A percentile compares a stretch with the other conserved stretches of the same genome.
Conservation (phyloP, 2,329 filamentous ascomycete genomes). For the Curvularia eragrostidis region DNA sequence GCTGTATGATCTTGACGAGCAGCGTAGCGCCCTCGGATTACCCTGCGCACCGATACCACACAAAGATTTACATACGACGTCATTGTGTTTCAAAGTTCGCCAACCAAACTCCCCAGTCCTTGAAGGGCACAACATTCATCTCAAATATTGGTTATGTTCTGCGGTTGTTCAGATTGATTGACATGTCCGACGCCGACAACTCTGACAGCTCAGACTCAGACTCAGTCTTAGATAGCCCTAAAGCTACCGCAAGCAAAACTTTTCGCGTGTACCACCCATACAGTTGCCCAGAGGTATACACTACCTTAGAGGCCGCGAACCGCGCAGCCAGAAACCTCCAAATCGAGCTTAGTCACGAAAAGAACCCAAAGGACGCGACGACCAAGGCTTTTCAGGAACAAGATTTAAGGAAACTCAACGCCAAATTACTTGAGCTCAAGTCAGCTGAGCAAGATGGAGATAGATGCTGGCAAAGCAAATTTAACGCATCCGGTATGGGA, state of each 20-base stretch:
- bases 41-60: slow-evolving; percentile 10
- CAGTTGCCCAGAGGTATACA: slow-evolving; percentile 30
- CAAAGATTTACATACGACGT: slow-evolving; percentile 32
- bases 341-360: slow-evolving; percentile 33
- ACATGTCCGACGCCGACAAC: slow-evolving; percentile 1
- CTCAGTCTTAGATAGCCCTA: not conserved
- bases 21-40: slow-evolving; percentile 20
- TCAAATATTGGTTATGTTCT: slow-evolving; percentile 32
- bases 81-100: slow-evolving; percentile 19
- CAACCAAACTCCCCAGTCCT: slow-evolving; percentile 8
- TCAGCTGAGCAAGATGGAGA: slow-evolving; percentile 7
- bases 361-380: slow-evolving; percentile 7
- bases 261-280: slow-evolving; percentile 21
- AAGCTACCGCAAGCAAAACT: not conserved
- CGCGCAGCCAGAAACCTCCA: slow-evolving; percentile 35
- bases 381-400: slow-evolving; percentile 26
- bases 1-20: slow-evolving; percentile 14
- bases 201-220: slow-evolving; percentile 1
- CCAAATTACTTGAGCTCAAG: slow-evolving; percentile 21
- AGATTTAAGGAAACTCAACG: slow-evolving; percentile 20
- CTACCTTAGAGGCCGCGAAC: slow-evolving; percentile 33
- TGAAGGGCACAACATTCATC: slow-evolving; percentile 19
- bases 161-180: slow-evolving; percentile 27
- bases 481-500: slow-evolving; percentile 28
- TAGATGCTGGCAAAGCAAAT: slow-evolving; percentile 32